These are phyloP conservation scores for Moesziomyces sp. DNA, from an alignment of 1,284 basidiomycete genomes.

Conservation along the genomic window DNA sequence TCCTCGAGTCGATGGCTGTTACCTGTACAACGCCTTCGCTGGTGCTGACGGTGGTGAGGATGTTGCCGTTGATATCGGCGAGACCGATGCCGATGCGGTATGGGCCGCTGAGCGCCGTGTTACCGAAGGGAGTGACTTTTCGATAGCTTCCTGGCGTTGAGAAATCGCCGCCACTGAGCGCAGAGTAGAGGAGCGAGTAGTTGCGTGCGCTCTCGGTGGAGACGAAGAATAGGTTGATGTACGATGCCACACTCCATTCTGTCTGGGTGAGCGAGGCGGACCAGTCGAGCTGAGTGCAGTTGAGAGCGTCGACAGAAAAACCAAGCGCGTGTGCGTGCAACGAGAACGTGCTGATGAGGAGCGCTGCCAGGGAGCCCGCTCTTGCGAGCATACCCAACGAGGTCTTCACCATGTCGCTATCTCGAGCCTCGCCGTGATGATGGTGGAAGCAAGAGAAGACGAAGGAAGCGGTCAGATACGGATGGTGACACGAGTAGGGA, in stretches of 20 bases:
- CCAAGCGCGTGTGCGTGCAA: conserved; percentile 9
- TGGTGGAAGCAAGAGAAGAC: not conserved
- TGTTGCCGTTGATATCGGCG: conserved; percentile 12
- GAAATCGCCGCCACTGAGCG: conserved; percentile 6
- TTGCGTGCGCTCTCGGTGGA: conserved; percentile 8
- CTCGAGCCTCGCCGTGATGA: not conserved
- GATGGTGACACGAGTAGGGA: no score
- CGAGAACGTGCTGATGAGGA: conserved; percentile 2
- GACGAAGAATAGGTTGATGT: conserved; percentile 26
- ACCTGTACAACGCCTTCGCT: conserved; percentile 10
- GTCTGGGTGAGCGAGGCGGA: conserved; percentile 8
- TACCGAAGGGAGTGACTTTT: conserved; percentile 11
- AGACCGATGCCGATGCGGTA: conserved; percentile 27
- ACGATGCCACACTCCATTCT: conserved; percentile 28
- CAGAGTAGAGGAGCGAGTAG: conserved; percentile 29
- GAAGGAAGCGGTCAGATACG: no score
- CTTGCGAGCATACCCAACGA: not conserved
- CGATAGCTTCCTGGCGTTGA: conserved; percentile 10
- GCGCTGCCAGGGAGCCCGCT: conserved; percentile 1
- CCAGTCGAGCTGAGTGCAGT: conserved; percentile 25
- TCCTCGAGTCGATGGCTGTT: conserved; percentile 8
- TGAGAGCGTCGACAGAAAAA: conserved; percentile 15
- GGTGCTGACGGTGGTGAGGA: conserved; percentile 8
- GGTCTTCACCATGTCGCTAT: no score
- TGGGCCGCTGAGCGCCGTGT: conserved; percentile 4